Evolutionary conservation across 805 yeast genomes (phyloP).

Genomic region (Teunomyces funiuensis): DNA sequence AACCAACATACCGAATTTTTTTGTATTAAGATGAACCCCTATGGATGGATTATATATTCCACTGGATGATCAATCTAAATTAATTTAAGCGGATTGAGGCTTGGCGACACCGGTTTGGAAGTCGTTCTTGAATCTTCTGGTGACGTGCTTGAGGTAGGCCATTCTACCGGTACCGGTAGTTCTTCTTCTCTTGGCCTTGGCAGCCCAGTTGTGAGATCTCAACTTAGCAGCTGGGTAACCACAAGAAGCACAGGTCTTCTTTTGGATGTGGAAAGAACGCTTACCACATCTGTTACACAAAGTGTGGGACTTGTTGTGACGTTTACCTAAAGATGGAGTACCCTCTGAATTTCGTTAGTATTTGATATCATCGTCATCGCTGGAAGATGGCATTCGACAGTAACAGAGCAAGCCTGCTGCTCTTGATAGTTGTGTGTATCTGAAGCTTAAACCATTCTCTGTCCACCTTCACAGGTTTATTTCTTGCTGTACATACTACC

Average conservation of each 20-base stretch:
- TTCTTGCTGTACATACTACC: constrained; percentile 57
- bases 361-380: neutral
- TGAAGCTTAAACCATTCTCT: constrained; percentile 26
- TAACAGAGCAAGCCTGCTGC: neutral
- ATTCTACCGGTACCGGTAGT: constrained; percentile 99
- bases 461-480: neutral
- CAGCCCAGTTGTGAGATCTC: constrained; percentile 99
- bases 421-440: neutral
- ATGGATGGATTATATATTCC: constrained; percentile 8
- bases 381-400: too few relatives aligned
- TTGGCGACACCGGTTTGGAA: constrained; percentile 87
- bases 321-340: constrained; percentile 99
- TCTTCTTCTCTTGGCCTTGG: constrained; percentile 98
- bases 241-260: constrained; percentile 98
- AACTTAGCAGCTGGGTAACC: constrained; percentile 99
- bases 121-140: constrained; percentile 98
- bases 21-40: constrained; percentile 4
- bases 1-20: constrained; percentile 5
- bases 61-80: constrained; percentile 5
- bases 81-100: constrained; percentile 61
- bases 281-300: constrained; percentile 98
- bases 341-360: constrained; percentile 63
- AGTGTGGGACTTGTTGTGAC: constrained; percentile 99
- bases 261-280: constrained; percentile 98
- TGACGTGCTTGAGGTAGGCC: constrained; percentile 94